Conservation (phyloP, 257 asterid genomes). For the Mitragyna speciosa region DNA sequence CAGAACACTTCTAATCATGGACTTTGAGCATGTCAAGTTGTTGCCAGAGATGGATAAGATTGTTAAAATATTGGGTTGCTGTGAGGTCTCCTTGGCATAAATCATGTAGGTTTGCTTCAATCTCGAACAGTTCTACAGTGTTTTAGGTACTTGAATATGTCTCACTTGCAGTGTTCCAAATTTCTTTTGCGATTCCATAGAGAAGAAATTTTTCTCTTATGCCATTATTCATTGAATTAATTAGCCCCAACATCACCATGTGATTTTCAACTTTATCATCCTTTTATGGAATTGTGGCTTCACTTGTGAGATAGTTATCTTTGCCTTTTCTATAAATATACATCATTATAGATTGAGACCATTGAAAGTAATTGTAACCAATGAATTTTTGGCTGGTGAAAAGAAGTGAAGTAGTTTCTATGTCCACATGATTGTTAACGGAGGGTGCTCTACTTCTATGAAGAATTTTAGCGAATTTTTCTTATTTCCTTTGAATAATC, state of each 20-base stretch:
- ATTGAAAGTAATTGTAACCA: too few relatives aligned
- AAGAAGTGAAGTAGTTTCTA: too few relatives aligned
- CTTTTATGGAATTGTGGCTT: too few relatives aligned
- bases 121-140: background rate
- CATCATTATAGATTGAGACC: too few relatives aligned
- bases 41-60: slow-evolving; percentile 2
- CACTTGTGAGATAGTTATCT: too few relatives aligned
- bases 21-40: background rate
- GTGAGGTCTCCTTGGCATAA: background rate
- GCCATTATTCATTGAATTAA: slow-evolving; percentile 12
- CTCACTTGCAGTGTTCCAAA: slow-evolving; percentile 5
- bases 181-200: background rate
- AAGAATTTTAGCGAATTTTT: too few relatives aligned
- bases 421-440: too few relatives aligned
- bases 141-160: slow-evolving; percentile 8
- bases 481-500: too few relatives aligned
- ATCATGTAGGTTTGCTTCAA: background rate
- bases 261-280: slow-evolving; percentile 4
- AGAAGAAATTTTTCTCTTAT: slow-evolving; percentile 10
- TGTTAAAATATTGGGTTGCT: background rate
- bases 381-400: too few relatives aligned
- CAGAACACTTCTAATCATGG: too few relatives aligned
- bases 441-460: too few relatives aligned
- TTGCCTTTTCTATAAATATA: too few relatives aligned
- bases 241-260: slow-evolving; percentile 22